Evolutionary conservation across 2,329 filamentous ascomycete species (phyloP).

Genomic region (Venturia pyrina): DNA sequence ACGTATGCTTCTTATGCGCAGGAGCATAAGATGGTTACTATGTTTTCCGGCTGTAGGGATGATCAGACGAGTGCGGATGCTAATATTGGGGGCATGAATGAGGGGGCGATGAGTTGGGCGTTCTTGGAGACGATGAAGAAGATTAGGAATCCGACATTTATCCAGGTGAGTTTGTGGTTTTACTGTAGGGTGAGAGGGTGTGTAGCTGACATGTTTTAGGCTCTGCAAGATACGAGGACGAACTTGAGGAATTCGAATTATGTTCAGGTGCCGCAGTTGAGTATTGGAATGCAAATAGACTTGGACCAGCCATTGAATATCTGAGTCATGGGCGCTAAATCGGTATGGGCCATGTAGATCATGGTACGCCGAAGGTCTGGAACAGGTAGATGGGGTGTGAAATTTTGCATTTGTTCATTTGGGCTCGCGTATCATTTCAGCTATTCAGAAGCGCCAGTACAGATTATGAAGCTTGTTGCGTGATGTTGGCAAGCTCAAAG

Average conservation of each 20-base stretch:
- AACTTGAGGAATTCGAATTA: constrained; percentile 31
- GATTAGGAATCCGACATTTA: not conserved
- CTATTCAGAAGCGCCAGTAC: too few relatives aligned
- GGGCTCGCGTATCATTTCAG: too few relatives aligned
- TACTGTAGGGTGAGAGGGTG: not conserved
- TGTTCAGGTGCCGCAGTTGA: constrained; percentile 35
- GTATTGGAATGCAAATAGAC: constrained; percentile 29
- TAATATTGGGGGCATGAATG: constrained; percentile 32
- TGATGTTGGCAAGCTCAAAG: not conserved
- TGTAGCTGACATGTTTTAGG: constrained; percentile 16
- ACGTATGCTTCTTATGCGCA: constrained; percentile 35
- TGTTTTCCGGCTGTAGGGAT: constrained; percentile 42
- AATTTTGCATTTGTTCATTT: too few relatives aligned
- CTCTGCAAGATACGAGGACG: constrained; percentile 29
- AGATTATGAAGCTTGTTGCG: not conserved
- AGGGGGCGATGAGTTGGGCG: constrained; percentile 40
- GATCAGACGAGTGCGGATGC: constrained; percentile 43
- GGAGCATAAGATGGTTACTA: constrained; percentile 39
- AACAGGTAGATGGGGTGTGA: too few relatives aligned
- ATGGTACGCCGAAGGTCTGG: too few relatives aligned
- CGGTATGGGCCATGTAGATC: too few relatives aligned
- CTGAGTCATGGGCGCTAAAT: not conserved
- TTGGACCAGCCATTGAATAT: constrained; percentile 22
- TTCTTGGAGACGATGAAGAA: constrained; percentile 35
- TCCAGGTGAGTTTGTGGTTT: not conserved